Conservation (phyloP, 352 stramenopile species). For the Pythium guiyangense region DNA sequence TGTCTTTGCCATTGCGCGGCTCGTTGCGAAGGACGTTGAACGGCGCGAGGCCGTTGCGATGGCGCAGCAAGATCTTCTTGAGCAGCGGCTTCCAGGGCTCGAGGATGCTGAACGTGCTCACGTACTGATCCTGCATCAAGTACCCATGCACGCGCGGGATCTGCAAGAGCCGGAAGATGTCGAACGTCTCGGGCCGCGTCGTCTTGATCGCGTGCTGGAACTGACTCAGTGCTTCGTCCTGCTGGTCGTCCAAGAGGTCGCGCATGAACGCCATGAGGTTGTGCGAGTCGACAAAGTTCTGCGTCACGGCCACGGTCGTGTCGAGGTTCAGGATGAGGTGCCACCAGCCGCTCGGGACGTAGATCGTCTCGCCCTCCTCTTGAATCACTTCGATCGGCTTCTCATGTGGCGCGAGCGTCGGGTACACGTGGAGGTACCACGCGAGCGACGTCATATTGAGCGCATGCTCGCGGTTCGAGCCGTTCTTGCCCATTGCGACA, state of each 20-base stretch:
- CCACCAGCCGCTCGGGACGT: conserved; percentile 97
- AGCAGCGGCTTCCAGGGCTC: conserved; percentile 56
- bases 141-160: conserved; percentile 56
- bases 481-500: conserved; percentile 51
- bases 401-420: conserved; percentile 62
- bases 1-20: conserved; percentile 7
- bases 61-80: conserved; percentile 49
- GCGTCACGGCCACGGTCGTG: conserved; percentile 92
- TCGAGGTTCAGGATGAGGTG: conserved; percentile 96
- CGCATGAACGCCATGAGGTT: conserved; percentile 73
- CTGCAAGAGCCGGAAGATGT: conserved; percentile 61
- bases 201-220: conserved; percentile 48
- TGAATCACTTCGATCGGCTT: conserved; percentile 85
- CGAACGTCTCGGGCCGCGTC: conserved; percentile 47
- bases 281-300: conserved; percentile 93
- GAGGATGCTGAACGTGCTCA: conserved; percentile 48
- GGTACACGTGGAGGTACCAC: conserved; percentile 86
- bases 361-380: conserved; percentile 94
- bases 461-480: conserved; percentile 45
- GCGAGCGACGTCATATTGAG: conserved; percentile 77
- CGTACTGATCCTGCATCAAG: conserved; percentile 55
- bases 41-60: conserved; percentile 24
- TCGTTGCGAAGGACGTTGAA: conserved; percentile 11
- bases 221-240: conserved; percentile 50
- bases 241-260: conserved; percentile 56